phyloP scores from a whole-genome alignment of 1,284 basidiomycete genomes.

The Polyporus tsugae region DNA sequence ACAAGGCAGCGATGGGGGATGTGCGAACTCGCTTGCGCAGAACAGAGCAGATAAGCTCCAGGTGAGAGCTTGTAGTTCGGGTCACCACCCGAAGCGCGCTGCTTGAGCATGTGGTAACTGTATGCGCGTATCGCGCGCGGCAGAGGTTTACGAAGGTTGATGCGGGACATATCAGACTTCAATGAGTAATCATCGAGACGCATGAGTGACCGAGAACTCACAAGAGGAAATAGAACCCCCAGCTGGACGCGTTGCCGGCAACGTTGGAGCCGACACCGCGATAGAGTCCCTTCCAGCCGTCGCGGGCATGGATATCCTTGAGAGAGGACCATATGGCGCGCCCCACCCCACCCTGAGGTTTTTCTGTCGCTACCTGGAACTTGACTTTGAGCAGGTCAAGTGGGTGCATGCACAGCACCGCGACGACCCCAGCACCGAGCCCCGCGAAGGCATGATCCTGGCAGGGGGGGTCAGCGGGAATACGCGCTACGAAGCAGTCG shows the following conservation, averaged over 20 bases:
- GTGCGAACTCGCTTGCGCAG: slow-evolving; percentile 92
- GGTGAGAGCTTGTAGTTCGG: slow-evolving; percentile 72
- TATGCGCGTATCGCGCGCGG: neutral
- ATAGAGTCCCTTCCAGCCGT: slow-evolving; percentile 91
- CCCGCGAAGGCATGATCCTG: slow-evolving; percentile 96
- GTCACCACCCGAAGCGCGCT: slow-evolving; percentile 68
- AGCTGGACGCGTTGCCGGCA: slow-evolving; percentile 95
- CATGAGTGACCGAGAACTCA: slow-evolving; percentile 52
- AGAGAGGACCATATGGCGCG: slow-evolving; percentile 83
- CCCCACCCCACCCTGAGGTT: slow-evolving; percentile 71
- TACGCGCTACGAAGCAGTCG: slow-evolving; percentile 3
- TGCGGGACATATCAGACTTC: neutral
- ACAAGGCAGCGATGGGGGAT: slow-evolving; percentile 24
- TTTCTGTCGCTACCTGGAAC: slow-evolving; percentile 87
- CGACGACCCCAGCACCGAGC: slow-evolving; percentile 91
- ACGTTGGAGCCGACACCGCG: slow-evolving; percentile 92
- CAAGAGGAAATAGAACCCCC: slow-evolving; percentile 99
- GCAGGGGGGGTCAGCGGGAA: slow-evolving; percentile 17
- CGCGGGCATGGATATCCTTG: slow-evolving; percentile 74
- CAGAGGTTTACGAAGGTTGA: slow-evolving; percentile 12
- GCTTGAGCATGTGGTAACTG: slow-evolving; percentile 97
- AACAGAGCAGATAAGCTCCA: slow-evolving; percentile 87
- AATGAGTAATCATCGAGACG: neutral
- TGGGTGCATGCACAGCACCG: slow-evolving; percentile 97
- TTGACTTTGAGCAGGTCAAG: slow-evolving; percentile 97